These are phyloP conservation scores for Curvularia sp. DNA, from an alignment of 2,329 filamentous ascomycete genomes.

Conservation along the genomic window DNA sequence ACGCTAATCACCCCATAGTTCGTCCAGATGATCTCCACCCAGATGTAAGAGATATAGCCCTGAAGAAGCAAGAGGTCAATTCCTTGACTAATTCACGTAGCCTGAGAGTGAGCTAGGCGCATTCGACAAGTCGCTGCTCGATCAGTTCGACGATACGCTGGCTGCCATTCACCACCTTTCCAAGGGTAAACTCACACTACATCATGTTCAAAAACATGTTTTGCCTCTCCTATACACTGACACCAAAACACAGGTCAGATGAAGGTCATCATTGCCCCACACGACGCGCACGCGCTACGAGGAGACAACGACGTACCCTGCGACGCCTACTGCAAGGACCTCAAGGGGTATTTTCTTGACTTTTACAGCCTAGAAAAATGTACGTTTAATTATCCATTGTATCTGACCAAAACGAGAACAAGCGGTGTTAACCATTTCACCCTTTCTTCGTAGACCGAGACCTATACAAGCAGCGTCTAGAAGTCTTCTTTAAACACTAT, in stretches of 20 bases:
- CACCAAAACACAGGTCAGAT: slow-evolving; percentile 34
- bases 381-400: slow-evolving; percentile 11
- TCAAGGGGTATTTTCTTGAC: slow-evolving; percentile 44
- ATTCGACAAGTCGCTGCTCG: slow-evolving; percentile 44
- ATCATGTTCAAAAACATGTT: background rate
- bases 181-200: slow-evolving; percentile 29
- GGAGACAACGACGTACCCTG: slow-evolving; percentile 43
- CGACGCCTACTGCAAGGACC: slow-evolving; percentile 46
- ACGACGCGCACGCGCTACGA: slow-evolving; percentile 46
- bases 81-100: slow-evolving; percentile 17
- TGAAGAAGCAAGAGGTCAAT: background rate
- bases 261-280: slow-evolving; percentile 49
- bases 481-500: slow-evolving; percentile 48
- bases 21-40: slow-evolving; percentile 37
- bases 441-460: slow-evolving; percentile 26
- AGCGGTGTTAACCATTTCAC: background rate
- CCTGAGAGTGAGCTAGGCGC: slow-evolving; percentile 41
- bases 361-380: slow-evolving; percentile 46
- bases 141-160: slow-evolving; percentile 47
- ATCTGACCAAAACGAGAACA: background rate
- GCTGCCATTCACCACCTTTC: slow-evolving; percentile 47
- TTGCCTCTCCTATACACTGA: background rate
- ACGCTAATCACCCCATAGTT: slow-evolving; percentile 20
- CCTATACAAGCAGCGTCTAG: slow-evolving; percentile 43
- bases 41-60: slow-evolving; percentile 31